Base-by-base conservation (phyloP, 2,329 filamentous ascomycete genomes). In the Xylariaceae sp. region DNA sequence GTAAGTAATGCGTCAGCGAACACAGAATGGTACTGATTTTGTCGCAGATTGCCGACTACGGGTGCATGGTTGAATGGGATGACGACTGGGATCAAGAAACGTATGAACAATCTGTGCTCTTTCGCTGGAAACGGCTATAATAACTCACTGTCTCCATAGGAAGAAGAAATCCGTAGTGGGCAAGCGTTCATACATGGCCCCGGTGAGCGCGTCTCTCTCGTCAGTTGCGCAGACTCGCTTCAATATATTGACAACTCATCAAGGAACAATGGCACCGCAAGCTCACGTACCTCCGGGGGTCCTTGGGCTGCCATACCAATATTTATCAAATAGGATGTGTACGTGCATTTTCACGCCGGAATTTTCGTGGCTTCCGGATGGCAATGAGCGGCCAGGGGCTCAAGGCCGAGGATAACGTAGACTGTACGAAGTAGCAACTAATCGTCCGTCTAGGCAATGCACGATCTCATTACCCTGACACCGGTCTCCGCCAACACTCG, bases 21-120 rank as follows among this genome's bases (percentile, higher is more conserved):
- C 19, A 16, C 29, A 9, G 9, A 9, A 9, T 9, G 10, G 18
- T 49, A 32, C 42, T 53, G 13, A 54, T 47, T 7, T 39, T 10
- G 34, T 1, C 21, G n/a, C n/a, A 58, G 55, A 55, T 58, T 45
- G 55, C 42, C 9, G 55, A 58, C 26, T 58, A 58, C 21, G 55
- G 55, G 3, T 55, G 49, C 21, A 58, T 55, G 55, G n/a, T 47
- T 26, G 18, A 47, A 13, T 58, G 55, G 55, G 16, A 48, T 18
- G 29, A 53, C n/a, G 2, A 9, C 0, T 58, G 55, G 55, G 7
- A 2, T n/a, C 1, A 16, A 16, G 0, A 12, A 8, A 21, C 16
- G 55, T 58, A 41, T n/a, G n/a, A n/a, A n/a, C n/a, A 42, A n/a
- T 45, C 9, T 19, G 4, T 21, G 3, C 16, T 21, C 22, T 1